phyloP scores from a whole-genome alignment of 1,284 basidiomycete species.

The Sporisorium exsertum region DNA sequence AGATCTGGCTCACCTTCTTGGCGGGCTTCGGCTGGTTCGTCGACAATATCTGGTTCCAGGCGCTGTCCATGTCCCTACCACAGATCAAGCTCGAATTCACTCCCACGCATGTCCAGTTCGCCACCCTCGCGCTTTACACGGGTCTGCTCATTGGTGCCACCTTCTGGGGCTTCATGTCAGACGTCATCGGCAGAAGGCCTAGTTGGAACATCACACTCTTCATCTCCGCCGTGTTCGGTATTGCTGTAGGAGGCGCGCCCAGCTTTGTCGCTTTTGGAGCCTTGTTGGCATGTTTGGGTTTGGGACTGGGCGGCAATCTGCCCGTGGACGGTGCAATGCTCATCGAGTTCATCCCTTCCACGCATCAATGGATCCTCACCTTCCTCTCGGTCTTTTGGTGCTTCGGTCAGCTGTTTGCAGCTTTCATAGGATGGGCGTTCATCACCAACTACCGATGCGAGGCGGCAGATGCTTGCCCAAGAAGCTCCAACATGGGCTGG shows the following conservation, averaged over 20 bases:
- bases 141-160: constrained; percentile 76
- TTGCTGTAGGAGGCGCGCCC: constrained; percentile 74
- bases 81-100: constrained; percentile 60
- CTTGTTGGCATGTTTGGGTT: constrained; percentile 74
- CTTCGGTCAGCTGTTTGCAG: constrained; percentile 73
- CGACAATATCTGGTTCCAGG: constrained; percentile 66
- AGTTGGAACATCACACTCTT: constrained; percentile 77
- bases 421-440: constrained; percentile 69
- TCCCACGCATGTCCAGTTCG: constrained; percentile 55
- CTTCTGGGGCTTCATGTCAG: constrained; percentile 72
- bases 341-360: constrained; percentile 62
- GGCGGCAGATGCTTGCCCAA: constrained; percentile 70
- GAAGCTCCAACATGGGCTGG: constrained; percentile 75
- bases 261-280: constrained; percentile 74
- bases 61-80: constrained; percentile 60
- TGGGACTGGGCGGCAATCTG: constrained; percentile 74
- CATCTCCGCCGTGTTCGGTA: constrained; percentile 75
- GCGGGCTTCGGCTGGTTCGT: constrained; percentile 75
- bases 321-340: constrained; percentile 65
- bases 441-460: constrained; percentile 72
- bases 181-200: constrained; percentile 72
- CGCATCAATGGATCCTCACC: constrained; percentile 75
- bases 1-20: constrained; percentile 75
- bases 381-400: constrained; percentile 79
- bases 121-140: constrained; percentile 73